phyloP scores from a whole-genome alignment of 2,329 filamentous ascomycete genomes.

The Fusarium gaditjirri region DNA sequence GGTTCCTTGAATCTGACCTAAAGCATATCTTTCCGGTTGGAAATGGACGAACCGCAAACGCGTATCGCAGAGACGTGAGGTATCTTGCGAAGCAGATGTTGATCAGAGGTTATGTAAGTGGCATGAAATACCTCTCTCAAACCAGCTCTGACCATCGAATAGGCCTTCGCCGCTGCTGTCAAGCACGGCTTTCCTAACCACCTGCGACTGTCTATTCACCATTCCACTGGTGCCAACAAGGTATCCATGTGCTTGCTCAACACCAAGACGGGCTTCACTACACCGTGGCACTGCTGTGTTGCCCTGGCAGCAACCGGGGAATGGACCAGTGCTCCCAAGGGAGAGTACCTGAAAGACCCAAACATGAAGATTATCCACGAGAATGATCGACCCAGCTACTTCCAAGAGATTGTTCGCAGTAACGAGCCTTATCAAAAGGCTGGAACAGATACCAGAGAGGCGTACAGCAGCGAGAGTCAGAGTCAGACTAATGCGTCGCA shows the following conservation, averaged over 20 bases:
- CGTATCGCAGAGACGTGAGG: conserved; percentile 42
- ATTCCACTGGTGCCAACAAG: conserved; percentile 43
- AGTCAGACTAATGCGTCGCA: fast-evolving
- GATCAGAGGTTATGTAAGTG: conserved; percentile 44
- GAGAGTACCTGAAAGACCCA: conserved; percentile 5
- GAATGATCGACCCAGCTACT: background rate
- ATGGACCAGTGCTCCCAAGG: conserved; percentile 14
- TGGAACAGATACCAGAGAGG: too few species aligned
- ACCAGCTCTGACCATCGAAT: background rate
- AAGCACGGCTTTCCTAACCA: conserved; percentile 42
- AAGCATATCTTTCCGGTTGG: conserved; percentile 44
- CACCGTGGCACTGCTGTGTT: conserved; percentile 47
- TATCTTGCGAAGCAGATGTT: conserved; percentile 49
- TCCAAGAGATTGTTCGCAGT: background rate
- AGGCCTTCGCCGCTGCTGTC: conserved; percentile 47
- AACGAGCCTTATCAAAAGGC: fast-evolving
- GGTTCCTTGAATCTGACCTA: conserved; percentile 46
- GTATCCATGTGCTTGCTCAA: conserved; percentile 45
- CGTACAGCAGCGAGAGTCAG: fast-evolving
- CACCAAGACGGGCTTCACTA: conserved; percentile 47
- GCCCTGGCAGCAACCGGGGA: background rate
- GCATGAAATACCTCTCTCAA: fast-evolving
- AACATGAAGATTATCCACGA: conserved; percentile 2
- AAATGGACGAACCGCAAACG: conserved; percentile 27
- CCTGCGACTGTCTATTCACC: conserved; percentile 47